phyloP scores from a whole-genome alignment of 257 asterid genomes.

The Solanum bulbocastanum region DNA sequence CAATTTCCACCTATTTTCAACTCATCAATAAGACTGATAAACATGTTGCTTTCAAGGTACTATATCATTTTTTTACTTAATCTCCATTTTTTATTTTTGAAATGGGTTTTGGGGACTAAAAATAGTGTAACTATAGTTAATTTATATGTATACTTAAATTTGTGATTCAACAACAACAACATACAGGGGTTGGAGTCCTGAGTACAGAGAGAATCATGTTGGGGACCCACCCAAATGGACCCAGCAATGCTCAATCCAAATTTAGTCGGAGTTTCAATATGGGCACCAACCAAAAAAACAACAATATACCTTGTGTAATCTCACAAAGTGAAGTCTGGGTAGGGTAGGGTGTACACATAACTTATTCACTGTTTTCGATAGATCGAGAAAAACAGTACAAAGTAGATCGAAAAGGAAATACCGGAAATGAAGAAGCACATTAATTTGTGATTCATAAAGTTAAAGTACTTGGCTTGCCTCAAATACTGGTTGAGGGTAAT shows the following conservation, averaged over 20 bases:
- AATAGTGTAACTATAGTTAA: background rate
- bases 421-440: background rate
- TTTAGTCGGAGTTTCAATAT: too few species aligned
- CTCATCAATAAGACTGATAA: background rate
- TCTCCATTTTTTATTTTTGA: background rate
- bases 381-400: background rate
- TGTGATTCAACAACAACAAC: background rate
- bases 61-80: background rate
- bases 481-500: background rate
- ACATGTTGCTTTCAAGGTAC: constrained; percentile 7
- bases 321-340: background rate
- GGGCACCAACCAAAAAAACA: too few species aligned
- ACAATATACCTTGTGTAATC: background rate
- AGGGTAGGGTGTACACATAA: background rate
- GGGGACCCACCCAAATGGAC: background rate
- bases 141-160: background rate
- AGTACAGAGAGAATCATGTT: background rate
- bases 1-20: background rate
- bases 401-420: background rate
- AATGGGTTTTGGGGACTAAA: background rate
- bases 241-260: too few species aligned
- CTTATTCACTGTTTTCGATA: background rate
- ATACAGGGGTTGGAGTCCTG: background rate
- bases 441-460: background rate
- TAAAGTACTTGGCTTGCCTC: background rate